Evolutionary conservation across 2,329 filamentous ascomycete genomes (phyloP).

Genomic region (Thielaviopsis populi): DNA sequence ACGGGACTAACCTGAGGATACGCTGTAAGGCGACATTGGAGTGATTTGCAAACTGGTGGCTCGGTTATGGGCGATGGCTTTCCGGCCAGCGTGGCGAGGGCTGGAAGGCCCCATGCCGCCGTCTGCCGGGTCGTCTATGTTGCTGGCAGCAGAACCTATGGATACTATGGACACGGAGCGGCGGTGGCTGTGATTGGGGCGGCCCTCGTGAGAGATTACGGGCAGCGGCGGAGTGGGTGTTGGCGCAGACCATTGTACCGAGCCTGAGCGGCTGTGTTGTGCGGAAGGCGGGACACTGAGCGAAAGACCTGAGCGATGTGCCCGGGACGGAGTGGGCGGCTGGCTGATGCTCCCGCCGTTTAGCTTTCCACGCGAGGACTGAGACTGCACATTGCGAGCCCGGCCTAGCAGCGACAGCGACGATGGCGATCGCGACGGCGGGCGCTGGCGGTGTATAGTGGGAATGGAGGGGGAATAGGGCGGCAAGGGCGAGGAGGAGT

Average conservation of each 20-base stretch:
- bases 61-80: conserved; percentile 47
- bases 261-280: conserved; percentile 32
- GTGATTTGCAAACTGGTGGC: conserved; percentile 68
- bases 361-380: conserved; percentile 29
- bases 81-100: conserved; percentile 9
- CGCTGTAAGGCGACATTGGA: conserved; percentile 31
- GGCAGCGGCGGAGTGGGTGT: conserved; percentile 20
- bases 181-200: conserved; percentile 31
- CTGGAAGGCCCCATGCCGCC: conserved; percentile 7
- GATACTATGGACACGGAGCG: conserved; percentile 75
- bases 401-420: conserved; percentile 29
- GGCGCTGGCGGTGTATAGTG: conserved; percentile 23
- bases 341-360: conserved; percentile 23
- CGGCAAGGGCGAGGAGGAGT: conserved; percentile 17
- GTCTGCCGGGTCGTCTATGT: conserved; percentile 31
- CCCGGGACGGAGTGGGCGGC: conserved; percentile 28
- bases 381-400: conserved; percentile 29
- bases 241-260: conserved; percentile 33
- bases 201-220: conserved; percentile 20
- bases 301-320: conserved; percentile 54
- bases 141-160: conserved; percentile 42
- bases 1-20: conserved; percentile 27
- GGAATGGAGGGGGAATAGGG: background rate
- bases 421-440: conserved; percentile 26
- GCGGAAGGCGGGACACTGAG: conserved; percentile 37